Conservation (phyloP, 2,329 filamentous ascomycete species). For the Sclerotinia spermophila region DNA sequence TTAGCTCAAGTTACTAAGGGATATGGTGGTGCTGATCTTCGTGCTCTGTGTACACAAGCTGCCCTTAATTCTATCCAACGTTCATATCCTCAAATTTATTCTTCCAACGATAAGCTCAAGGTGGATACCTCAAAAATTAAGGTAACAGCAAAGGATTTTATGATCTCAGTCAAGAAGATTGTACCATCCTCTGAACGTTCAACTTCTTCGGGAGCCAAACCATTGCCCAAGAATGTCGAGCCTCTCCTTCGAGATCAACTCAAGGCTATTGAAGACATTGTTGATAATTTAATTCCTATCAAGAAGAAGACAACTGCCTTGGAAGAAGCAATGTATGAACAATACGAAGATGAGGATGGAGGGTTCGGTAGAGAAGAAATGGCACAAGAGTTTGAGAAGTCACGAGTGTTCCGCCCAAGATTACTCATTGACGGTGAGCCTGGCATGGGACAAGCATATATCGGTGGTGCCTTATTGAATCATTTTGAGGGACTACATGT, state of each 20-base stretch:
- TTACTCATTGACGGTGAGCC: conserved; percentile 75
- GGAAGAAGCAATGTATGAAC: conserved; percentile 90
- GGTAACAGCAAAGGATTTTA: conserved; percentile 91
- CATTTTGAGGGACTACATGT: conserved; percentile 93
- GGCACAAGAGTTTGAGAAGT: conserved; percentile 76
- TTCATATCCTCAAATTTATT: conserved; percentile 94
- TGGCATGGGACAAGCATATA: conserved; percentile 92
- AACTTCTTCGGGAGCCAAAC: conserved; percentile 76
- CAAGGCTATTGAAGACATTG: conserved; percentile 59
- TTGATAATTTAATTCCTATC: conserved; percentile 76
- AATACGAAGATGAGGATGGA: conserved; percentile 74
- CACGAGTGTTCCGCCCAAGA: conserved; percentile 82
- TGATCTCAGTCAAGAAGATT: conserved; percentile 95
- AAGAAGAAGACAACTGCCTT: conserved; percentile 85
- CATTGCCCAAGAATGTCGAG: conserved; percentile 74
- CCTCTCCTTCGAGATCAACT: conserved; percentile 76
- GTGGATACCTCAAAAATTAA: conserved; percentile 83
- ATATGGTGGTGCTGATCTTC: conserved; percentile 91
- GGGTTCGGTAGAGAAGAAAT: conserved; percentile 81
- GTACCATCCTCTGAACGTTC: conserved; percentile 92
- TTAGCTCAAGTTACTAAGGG: conserved; percentile 89
- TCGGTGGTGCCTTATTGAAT: conserved; percentile 80
- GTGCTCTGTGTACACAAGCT: conserved; percentile 92
- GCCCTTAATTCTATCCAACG: conserved; percentile 93
- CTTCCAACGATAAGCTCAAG: conserved; percentile 80